Base-by-base conservation (phyloP, 83 land plant species). In the Diphasiastrum complanatum region DNA sequence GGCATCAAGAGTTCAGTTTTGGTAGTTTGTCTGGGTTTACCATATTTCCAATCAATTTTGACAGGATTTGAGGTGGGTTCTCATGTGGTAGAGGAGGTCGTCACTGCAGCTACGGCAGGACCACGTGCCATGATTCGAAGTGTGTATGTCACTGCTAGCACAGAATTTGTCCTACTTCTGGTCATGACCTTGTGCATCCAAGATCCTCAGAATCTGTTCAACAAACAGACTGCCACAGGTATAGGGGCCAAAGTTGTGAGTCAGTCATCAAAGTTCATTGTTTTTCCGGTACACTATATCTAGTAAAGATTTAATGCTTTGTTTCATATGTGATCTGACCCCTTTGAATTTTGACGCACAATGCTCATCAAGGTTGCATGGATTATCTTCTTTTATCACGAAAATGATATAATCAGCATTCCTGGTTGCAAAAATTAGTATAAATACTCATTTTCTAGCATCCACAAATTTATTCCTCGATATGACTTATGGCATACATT, bases 11-110 rank as follows among this genome's bases (percentile, higher is more conserved):
- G 64, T 38, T 20, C 14, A 11, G n/a, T 25, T 2, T 16, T 61
- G 64, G 64, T 61, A 3, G 64, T 61, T 1, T 30, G 27, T 16
- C 43, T 61, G 31, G 64, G 64, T 5, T 29, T 61, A 3, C 64
- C 64, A 5, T 61, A 61, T 45, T 38, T 32, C 6, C 64, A 61
- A 24, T 35, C 64, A 12, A 61, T 61, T 61, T 49, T 61, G 28
- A 61, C 64, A 24, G 64, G 64, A 38, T 61, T 61, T 24, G 64
- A 61, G 5, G 64, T 61, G 2, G 64, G 64, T 3, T 61, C 64
- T 10, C 64, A 61, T 38, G 43, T 61, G 4, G 64, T 61, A 24
- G 64, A 61, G 28, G 64, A 61, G 26, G 64, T 61, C 27, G 43
- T 4, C 2, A 41, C 56, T 3, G 64, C 64, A 2, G 64, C 64